Evolutionary conservation across 2,329 filamentous ascomycete species (phyloP).

Genomic region (Parafenestella ontariensis): DNA sequence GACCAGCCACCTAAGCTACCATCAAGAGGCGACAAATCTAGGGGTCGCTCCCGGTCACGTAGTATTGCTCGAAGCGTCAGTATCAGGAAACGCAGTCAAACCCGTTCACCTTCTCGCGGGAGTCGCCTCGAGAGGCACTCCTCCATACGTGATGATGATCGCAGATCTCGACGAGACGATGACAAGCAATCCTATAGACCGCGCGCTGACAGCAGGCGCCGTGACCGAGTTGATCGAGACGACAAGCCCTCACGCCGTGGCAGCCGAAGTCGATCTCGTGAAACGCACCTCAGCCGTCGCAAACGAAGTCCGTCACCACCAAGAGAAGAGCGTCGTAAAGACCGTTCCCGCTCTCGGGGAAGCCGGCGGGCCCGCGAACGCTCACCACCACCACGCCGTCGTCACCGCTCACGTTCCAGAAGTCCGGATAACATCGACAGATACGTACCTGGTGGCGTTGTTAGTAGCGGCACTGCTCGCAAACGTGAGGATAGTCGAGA

Average conservation of each 20-base stretch:
- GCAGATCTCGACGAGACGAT: conserved; percentile 32
- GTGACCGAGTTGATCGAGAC: conserved; percentile 31
- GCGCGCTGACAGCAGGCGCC: conserved; percentile 33
- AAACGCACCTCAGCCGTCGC: conserved; percentile 35
- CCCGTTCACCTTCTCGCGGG: conserved; percentile 41
- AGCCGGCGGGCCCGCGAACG: conserved; percentile 25
- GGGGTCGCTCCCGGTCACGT: conserved; percentile 39
- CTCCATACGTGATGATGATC: conserved; percentile 32
- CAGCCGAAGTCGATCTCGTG: conserved; percentile 41
- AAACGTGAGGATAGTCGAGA: conserved; percentile 41
- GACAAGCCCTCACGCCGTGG: conserved; percentile 37
- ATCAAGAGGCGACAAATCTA: conserved; percentile 29
- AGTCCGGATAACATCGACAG: conserved; percentile 49
- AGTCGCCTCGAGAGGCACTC: conserved; percentile 39
- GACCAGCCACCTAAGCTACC: conserved; percentile 32
- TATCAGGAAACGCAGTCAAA: conserved; percentile 37
- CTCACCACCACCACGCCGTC: conserved; percentile 23
- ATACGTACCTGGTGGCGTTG: conserved; percentile 43
- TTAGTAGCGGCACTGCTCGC: conserved; percentile 26
- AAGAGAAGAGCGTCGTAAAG: conserved; percentile 29
- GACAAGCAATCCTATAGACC: conserved; percentile 36
- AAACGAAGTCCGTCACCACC: conserved; percentile 39
- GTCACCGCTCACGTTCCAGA: conserved; percentile 31
- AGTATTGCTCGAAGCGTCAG: conserved; percentile 35
- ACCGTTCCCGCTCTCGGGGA: conserved; percentile 32